These are phyloP conservation scores for Suillus paluster DNA, from an alignment of 768 basidiomycete species.

Conservation along the genomic window DNA sequence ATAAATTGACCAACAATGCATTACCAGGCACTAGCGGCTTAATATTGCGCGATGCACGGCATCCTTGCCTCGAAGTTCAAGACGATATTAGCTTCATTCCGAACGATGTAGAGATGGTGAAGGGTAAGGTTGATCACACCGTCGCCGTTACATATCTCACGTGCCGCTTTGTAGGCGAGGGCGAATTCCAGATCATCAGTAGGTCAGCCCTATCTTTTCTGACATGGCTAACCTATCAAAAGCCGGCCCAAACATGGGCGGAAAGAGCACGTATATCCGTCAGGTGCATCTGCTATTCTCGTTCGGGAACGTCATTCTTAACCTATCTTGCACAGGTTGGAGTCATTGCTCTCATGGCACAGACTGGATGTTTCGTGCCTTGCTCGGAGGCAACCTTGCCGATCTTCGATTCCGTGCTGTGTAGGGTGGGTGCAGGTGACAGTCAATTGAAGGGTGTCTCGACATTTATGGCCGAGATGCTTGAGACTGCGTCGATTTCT, in stretches of 20 bases:
- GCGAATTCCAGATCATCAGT: conserved; percentile 97
- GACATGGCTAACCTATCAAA: conserved; percentile 10
- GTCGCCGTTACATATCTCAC: not conserved
- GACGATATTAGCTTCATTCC: conserved; percentile 95
- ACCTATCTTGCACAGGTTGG: conserved; percentile 61
- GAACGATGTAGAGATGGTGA: conserved; percentile 94
- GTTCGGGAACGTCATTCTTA: not conserved
- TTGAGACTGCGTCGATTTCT: conserved; percentile 97
- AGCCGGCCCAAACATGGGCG: conserved; percentile 99
- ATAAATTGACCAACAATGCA: conserved; percentile 6
- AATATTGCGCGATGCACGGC: conserved; percentile 82
- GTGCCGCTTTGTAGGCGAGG: conserved; percentile 54
- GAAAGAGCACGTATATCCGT: conserved; percentile 96
- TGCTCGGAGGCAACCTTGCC: conserved; percentile 86
- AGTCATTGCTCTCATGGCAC: conserved; percentile 96
- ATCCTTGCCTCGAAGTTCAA: conserved; percentile 96
- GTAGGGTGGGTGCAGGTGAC: conserved; percentile 96
- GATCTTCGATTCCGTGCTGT: conserved; percentile 94
- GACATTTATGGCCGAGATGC: conserved; percentile 99
- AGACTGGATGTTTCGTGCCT: conserved; percentile 94
- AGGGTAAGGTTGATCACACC: conserved; percentile 50
- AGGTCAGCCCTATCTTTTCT: too few relatives aligned
- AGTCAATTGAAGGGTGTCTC: conserved; percentile 97
- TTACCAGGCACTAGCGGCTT: conserved; percentile 76
- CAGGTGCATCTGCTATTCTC: conserved; percentile 50